Evolutionary conservation across 2,329 filamentous ascomycete genomes (phyloP).

Genomic region (Colletotrichum navitas): DNA sequence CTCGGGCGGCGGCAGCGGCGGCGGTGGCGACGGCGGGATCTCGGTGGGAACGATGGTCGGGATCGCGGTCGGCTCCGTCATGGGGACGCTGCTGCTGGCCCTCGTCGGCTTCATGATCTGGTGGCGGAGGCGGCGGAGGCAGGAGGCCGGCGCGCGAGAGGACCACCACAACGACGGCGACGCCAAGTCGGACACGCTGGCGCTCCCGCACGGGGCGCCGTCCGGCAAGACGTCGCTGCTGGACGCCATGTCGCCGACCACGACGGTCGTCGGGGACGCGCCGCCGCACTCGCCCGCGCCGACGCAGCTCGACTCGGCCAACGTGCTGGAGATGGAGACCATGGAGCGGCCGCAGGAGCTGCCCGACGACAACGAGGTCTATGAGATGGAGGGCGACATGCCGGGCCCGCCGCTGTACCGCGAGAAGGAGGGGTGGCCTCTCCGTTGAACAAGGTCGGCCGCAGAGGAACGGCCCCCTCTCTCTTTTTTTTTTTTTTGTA

Average conservation of each 20-base stretch:
- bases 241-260: conserved; percentile 24
- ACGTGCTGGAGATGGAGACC: conserved; percentile 35
- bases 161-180: not conserved
- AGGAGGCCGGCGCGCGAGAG: not conserved
- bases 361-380: conserved; percentile 26
- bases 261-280: conserved; percentile 19
- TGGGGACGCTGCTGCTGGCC: conserved; percentile 24
- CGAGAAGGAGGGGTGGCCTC: conserved; percentile 36
- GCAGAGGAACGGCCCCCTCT: no score
- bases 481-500: no score
- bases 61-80: conserved; percentile 33
- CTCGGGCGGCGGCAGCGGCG: not conserved
- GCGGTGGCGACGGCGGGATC: conserved; percentile 15
- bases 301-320: conserved; percentile 34
- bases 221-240: conserved; percentile 22
- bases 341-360: conserved; percentile 38
- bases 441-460: conserved; percentile 12
- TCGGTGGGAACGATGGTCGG: conserved; percentile 28
- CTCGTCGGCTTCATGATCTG: conserved; percentile 24
- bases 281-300: conserved; percentile 21
- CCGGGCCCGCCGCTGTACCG: conserved; percentile 37
- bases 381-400: conserved; percentile 39
- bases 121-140: conserved; percentile 24
- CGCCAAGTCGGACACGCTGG: conserved; percentile 6
- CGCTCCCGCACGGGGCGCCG: conserved; percentile 22